A percentile compares a stretch with the other conserved stretches of the same genome.
Evolutionary conservation across 2,329 filamentous ascomycete genomes (phyloP).

Genomic region (Sporothrix pseudoabietina): DNA sequence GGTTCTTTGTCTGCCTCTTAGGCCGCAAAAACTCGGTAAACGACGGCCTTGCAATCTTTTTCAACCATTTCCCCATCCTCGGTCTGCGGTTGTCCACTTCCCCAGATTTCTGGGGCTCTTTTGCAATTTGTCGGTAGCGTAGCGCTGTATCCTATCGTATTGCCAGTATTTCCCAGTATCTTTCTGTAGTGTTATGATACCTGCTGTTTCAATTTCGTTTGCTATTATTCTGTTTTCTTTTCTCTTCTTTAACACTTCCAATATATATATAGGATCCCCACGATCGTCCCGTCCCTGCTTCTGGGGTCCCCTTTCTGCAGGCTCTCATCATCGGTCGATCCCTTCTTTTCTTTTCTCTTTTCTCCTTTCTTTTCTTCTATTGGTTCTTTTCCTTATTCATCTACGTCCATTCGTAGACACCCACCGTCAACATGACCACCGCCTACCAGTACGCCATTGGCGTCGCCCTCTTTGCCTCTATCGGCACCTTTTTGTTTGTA

Average conservation of each 20-base stretch:
- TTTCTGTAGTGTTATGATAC: background rate
- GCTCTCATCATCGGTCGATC: conserved; percentile 3
- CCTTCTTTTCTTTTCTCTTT: background rate
- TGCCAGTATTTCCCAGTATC: background rate
- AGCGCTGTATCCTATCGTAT: background rate
- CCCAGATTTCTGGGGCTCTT: conserved; percentile 6
- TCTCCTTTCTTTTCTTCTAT: background rate
- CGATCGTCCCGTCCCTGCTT: background rate
- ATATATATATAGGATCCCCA: background rate
- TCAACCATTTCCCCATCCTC: background rate
- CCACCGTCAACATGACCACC: conserved; percentile 10
- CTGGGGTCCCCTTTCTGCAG: background rate
- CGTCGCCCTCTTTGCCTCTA: conserved; percentile 60
- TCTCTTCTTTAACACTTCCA: background rate
- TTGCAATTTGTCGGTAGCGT: background rate
- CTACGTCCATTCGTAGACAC: background rate
- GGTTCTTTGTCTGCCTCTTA: background rate
- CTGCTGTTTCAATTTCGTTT: background rate
- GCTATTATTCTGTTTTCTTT: background rate
- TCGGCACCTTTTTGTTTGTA: conserved; percentile 62
- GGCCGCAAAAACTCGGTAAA: background rate
- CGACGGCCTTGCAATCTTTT: background rate
- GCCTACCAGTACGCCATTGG: conserved; percentile 23
- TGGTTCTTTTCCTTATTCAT: background rate
- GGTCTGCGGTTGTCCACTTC: conserved; percentile 18